Evolutionary conservation across 2,329 filamentous ascomycete genomes (phyloP), one percentile per base, ranked within the genome.

Genomic region (Emergomyces pasteurianus): DNA sequence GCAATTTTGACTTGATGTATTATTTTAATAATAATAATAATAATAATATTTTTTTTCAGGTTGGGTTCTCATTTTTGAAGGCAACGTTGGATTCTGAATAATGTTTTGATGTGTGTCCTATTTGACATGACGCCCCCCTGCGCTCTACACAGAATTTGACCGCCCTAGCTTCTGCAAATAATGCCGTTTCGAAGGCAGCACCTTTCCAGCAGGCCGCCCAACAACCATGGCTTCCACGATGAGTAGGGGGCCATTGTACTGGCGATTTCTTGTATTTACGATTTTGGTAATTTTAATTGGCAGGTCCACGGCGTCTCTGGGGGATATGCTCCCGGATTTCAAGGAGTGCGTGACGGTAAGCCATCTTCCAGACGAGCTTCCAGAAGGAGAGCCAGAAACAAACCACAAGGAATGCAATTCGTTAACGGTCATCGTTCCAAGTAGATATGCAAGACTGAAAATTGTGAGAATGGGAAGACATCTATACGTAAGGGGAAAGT

Each of bases 311-410:
- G 94, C 91, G 34, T 96, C 92, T 4, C 69, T 86, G 56, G 94
- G 94, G 65, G 94, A 99, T 74, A 82, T 85, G 60, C 79, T 96
- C 62, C 90, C 90, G 21, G 91, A 95, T 69, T 99, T 99, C 73
- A 83, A 81, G 71, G 81, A 91, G 73, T 99, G 94, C 73, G 84
- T 97, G 59, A 77, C 90, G 80, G 92, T 95, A 78, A 65, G 78
- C 74, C 42, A 38, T 18, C 50, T 38, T 49, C 50, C 26, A 40
- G 31, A 7, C 60, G 2, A 5, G 21, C 31, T 23, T 21, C 9
- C 12, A 38, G 21, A 12, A 58, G 46, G 46, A 31, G 31, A 58
- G 63, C 59, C 60, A 61, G 62, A 64, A 28, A 28, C 23, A 18
- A 12, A 23, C n/a, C n/a, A 49, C 7, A 3, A 26, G 6, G 46